Evolutionary conservation across 106 monocot genomes (phyloP), one percentile per base, ranked within the genome.

Genomic region (Apostasia shenzhenica): DNA sequence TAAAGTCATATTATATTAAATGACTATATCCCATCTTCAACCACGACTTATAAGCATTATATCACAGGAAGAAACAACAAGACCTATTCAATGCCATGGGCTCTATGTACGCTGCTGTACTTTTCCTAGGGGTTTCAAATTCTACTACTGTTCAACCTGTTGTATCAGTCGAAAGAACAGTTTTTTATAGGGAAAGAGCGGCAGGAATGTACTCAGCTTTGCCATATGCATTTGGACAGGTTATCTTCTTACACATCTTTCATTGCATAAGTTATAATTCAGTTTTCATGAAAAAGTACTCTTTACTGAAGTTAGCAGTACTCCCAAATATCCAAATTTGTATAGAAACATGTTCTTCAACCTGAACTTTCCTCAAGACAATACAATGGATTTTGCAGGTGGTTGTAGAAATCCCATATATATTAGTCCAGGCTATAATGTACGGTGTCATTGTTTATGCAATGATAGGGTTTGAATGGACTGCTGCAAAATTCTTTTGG

Each of bases 181-280:
- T 94, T 26, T 90, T 94, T 51, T 94, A 90, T 57, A 77, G 94
- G 76, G 94, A 94, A 68, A 82, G 68, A 38, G 94, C 90, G 9
- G 94, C 94, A 1, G 90, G 94, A 51, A 86, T 93, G 92, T 92
- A 92, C 64, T 92, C 92, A 1, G 85, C 92, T 52, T 61, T 88
- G 37, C 85, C 92, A 10, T 92, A 92, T 75, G 85, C 92, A 53
- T 88, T 77, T 56, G 92, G 69, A 68, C 92, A 88, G 78, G 92
- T 91, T 72, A 70, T 50, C 10, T 5, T 13, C 2, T 37, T 1
- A 50, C 49, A 45, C 8, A 11, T 13, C 12, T 40, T 61, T 41
- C 41, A 6, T 52, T 52, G 52, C 7, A 6, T 10, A 6, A 6
- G 4, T 52, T 10, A 10, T 52, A 6, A n/a, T n/a, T n/a, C n/a